phyloP scores from a whole-genome alignment of 176 grass and related monocot genomes.

The Phyllostachys edulis region DNA sequence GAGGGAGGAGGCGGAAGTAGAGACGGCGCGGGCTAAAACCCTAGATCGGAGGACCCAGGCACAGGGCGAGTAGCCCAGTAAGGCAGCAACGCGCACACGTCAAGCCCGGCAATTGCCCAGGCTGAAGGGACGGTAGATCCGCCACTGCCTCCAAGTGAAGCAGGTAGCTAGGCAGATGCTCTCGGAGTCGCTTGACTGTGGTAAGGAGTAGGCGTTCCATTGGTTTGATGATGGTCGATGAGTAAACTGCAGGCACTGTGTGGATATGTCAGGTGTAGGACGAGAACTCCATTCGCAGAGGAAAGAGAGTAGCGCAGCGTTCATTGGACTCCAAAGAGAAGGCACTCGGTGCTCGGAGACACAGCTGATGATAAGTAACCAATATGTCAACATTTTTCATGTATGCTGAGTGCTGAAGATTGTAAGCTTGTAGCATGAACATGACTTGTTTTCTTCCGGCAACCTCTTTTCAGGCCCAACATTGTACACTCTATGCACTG shows the following conservation, averaged over 20 bases:
- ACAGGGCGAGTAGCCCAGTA: too few species aligned
- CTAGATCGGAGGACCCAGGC: too few species aligned
- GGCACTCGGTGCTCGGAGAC: constrained; percentile 68
- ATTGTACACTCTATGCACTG: constrained; percentile 72
- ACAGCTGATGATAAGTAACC: constrained; percentile 63
- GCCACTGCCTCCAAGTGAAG: too few species aligned
- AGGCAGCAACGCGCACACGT: too few species aligned
- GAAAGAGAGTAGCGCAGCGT: constrained; percentile 50
- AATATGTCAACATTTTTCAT: not conserved
- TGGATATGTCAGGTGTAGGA: constrained; percentile 47
- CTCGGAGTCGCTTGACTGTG: too few species aligned
- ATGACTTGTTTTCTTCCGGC: not conserved
- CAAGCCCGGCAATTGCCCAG: too few species aligned
- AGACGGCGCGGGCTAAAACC: too few species aligned
- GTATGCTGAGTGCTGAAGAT: not conserved
- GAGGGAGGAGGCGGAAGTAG: too few species aligned
- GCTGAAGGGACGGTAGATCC: too few species aligned
- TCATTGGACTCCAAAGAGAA: constrained; percentile 53
- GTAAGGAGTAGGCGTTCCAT: not conserved
- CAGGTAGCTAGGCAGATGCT: constrained; percentile 52
- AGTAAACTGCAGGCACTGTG: not conserved
- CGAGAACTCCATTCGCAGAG: constrained; percentile 73
- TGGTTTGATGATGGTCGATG: not conserved
- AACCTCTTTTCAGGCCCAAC: constrained; percentile 52
- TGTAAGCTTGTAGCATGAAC: not conserved